phyloP scores from a whole-genome alignment of 169 alveolate species.

The Plasmodium blacklocki region DNA sequence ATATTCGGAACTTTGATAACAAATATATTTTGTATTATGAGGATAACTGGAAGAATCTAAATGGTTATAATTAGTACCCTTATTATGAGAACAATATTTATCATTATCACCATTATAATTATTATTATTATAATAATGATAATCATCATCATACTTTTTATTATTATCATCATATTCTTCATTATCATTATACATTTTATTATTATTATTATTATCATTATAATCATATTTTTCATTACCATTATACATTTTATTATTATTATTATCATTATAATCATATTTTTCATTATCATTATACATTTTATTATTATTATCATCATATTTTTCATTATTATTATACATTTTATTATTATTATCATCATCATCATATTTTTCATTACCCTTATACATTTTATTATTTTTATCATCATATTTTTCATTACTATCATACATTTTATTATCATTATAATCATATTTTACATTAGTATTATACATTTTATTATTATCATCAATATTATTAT shows the following conservation, averaged over 20 bases:
- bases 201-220: not conserved
- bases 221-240: not conserved
- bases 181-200: not conserved
- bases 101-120: not conserved
- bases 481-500: conserved; percentile 5
- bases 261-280: not conserved
- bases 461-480: not conserved
- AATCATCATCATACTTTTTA: not conserved
- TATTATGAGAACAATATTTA: not conserved
- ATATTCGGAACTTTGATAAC: not conserved
- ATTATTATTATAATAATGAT: not conserved
- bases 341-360: too few relatives aligned
- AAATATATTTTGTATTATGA: not conserved
- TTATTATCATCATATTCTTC: not conserved
- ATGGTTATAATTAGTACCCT: not conserved
- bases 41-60: too few relatives aligned
- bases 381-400: not conserved
- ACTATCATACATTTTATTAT: not conserved
- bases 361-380: not conserved
- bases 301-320: not conserved
- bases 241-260: conserved; percentile 1
- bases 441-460: not conserved
- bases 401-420: not conserved
- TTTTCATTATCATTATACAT: not conserved
- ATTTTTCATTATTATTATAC: not conserved